These are phyloP conservation scores for Spencermartinsiella europaea DNA, from an alignment of 805 yeast genomes.

Conservation along the genomic window DNA sequence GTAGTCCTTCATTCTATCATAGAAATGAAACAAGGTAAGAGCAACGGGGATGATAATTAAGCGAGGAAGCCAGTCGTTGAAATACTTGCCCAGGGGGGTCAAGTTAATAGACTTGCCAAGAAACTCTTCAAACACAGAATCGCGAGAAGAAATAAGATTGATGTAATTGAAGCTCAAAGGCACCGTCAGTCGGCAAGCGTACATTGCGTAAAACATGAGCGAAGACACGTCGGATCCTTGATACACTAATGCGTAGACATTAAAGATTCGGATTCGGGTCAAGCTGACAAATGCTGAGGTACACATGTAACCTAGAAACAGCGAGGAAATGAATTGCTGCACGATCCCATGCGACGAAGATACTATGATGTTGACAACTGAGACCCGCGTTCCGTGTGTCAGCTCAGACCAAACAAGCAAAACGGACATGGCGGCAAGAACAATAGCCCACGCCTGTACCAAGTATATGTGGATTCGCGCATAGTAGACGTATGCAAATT, in stretches of 20 bases:
- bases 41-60: conserved; percentile 65
- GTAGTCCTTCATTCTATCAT: conserved; percentile 50
- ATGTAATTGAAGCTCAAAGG: conserved; percentile 78
- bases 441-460: conserved; percentile 40
- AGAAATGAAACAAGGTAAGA: conserved; percentile 59
- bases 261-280: conserved; percentile 63
- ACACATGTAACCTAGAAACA: conserved; percentile 61
- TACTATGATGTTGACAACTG: conserved; percentile 52
- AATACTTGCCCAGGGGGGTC: conserved; percentile 64
- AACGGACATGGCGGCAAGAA: conserved; percentile 43
- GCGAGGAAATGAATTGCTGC: conserved; percentile 37
- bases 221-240: conserved; percentile 69
- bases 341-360: conserved; percentile 36
- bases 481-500: conserved; percentile 37
- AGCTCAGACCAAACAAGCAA: conserved; percentile 68
- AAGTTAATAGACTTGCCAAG: conserved; percentile 70
- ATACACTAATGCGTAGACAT: conserved; percentile 69
- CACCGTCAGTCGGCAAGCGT: conserved; percentile 74
- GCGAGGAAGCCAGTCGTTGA: conserved; percentile 74
- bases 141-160: conserved; percentile 53
- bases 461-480: conserved; percentile 43
- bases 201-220: conserved; percentile 70
- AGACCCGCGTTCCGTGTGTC: conserved; percentile 61
- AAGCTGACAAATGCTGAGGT: conserved; percentile 60
- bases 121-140: conserved; percentile 61